Evolutionary conservation across 2,329 filamentous ascomycete species (phyloP), one percentile per base, ranked within the genome.

Genomic region (Cladosporium velox): DNA sequence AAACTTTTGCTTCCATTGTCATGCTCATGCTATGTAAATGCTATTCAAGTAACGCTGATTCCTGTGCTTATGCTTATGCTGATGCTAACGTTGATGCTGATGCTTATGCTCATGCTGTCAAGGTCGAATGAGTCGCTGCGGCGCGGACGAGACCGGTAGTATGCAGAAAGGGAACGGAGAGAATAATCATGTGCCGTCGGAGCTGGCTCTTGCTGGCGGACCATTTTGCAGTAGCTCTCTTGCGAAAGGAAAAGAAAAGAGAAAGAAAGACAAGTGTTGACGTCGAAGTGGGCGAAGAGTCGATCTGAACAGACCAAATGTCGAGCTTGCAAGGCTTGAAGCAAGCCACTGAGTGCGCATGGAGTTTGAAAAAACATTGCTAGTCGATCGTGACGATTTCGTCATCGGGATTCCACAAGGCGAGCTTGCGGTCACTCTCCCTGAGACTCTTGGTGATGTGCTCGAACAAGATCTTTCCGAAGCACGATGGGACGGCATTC

Each of bases 401-500:
- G 6, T 34, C 6, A 1, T 58, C 32, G 3, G 54, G 24, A 2
- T 60, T 32, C 35, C 44, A 69, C 28, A 24, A 59, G 3, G 44
- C 65, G n/a, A 67, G 65, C 63, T 59, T 58, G 38, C 41, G 32
- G 35, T 72, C 70, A n/a, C 38, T 67, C 54, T 66, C 41, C 51
- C 41, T 30, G 28, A 72, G 26, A 14, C 51, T 65, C 47, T 67
- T 51, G 0, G 65, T 60, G 18, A 69, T 58, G 41, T 69, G 61
- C 28, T 58, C 34, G 54, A 70, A 71, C 24, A 72, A 44, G 10
- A 38, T 30, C 30, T 69, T 65, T 6, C 47, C 67, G 11, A 71
- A 58, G 4, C 64, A 60, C 3, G 67, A 49, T 4, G 92, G 90
- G 18, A 94, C 92, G 0, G 91, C 91, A 72, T 95, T 94, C 0